These are phyloP conservation scores for Astragalus glycyphyllos DNA, from an alignment of 306 rosid genomes.

Conservation along the genomic window DNA sequence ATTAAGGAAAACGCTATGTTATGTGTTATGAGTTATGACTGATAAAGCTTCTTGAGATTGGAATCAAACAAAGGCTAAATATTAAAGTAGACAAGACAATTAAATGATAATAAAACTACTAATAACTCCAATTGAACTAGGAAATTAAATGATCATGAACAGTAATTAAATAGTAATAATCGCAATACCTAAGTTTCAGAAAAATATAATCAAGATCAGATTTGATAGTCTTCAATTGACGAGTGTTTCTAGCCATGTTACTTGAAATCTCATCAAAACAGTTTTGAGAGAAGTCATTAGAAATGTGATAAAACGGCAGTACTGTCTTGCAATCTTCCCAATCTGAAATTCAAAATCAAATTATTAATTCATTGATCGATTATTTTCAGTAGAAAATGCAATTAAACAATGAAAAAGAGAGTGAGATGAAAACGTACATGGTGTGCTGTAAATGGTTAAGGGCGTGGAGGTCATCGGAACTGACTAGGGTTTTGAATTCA, in stretches of 20 bases:
- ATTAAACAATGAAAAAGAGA: neutral
- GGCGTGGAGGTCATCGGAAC: constrained; percentile 66
- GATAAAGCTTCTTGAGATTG: neutral
- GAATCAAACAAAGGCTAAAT: neutral
- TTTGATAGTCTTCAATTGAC: constrained; percentile 72
- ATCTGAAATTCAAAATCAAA: constrained; percentile 49
- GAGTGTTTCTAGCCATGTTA: constrained; percentile 69
- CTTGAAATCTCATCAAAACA: constrained; percentile 77
- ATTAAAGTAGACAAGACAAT: no score
- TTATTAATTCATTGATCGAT: no score
- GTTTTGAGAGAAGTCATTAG: constrained; percentile 81
- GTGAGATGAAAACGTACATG: constrained; percentile 46
- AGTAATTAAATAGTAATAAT: neutral
- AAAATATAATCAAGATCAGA: constrained; percentile 90
- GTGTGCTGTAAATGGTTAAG: constrained; percentile 74
- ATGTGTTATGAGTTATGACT: no score
- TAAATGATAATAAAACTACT: neutral
- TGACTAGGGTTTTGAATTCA: constrained; percentile 80
- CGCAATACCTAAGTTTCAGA: constrained; percentile 77
- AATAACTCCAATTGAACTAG: neutral
- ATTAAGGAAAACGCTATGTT: no score
- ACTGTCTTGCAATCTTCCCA: constrained; percentile 97
- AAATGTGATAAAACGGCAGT: constrained; percentile 90
- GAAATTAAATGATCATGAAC: neutral
- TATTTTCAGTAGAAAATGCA: neutral